Base-by-base conservation (phyloP, 2,329 filamentous ascomycete species). In the Berkeleyomyces basicola region DNA sequence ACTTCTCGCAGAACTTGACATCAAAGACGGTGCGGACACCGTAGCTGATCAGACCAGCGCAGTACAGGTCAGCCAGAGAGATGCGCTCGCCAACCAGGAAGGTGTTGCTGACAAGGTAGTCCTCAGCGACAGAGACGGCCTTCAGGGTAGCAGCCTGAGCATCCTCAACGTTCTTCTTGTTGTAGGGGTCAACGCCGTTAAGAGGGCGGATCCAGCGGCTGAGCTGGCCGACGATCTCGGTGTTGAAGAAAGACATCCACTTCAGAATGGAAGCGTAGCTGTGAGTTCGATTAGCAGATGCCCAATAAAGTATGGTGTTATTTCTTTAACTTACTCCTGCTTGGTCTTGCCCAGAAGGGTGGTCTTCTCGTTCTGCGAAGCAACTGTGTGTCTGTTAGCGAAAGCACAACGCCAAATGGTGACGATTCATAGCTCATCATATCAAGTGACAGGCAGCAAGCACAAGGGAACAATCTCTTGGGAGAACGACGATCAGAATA, bases 291-390 rank as follows among this genome's bases (percentile, higher is more conserved):
- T 63, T 49, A 63, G 61, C 5, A 37, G 23, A 47, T 5, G 11
- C 11, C 44, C 14, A 6, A 40, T 7, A 44, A 36, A 23, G 36
- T 23, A 51, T 11, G 5, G n/a, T n/a, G 14, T 39, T 1, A 37
- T 3, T 47, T 55, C 11, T n/a, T 55, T n/a, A 64, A 74, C 80
- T 74, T 79, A 90, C 85, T 99, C 93, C 82, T 99, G 92, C 87
- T 99, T 99, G 79, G 91, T 99, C 87, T 97, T 97, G 74, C 93
- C 93, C 71, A 99, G 85, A 69, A 99, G 90, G 70, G 90, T 95
- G 71, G 93, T 99, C 87, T 97, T 97, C 86, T 97, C 93, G 77
- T 99, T 99, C 81, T 99, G 93, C 70, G 93, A 97, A 72, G 93
- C 90, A 75, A 99, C 93, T 97, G 73, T 66, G 66, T 42, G 40